These are phyloP conservation scores for Thuja plicata DNA, from an alignment of 83 land plant species.

Conservation along the genomic window DNA sequence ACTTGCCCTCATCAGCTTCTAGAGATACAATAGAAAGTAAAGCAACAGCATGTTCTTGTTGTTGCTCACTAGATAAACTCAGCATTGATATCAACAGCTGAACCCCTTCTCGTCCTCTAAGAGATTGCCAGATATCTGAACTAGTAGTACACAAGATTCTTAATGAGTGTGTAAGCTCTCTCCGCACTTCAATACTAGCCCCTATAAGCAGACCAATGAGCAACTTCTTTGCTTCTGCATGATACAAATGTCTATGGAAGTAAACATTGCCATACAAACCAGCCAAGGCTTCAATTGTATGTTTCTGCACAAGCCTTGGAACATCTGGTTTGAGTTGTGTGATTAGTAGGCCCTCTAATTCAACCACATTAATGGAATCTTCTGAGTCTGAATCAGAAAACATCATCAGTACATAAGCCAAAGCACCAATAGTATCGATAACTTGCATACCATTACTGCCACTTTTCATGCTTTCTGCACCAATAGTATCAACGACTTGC, in stretches of 20 bases:
- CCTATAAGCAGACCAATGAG: constrained; percentile 73
- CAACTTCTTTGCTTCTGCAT: constrained; percentile 77
- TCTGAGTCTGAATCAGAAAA: constrained; percentile 30
- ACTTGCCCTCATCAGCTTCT: constrained; percentile 77
- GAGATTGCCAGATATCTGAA: constrained; percentile 62
- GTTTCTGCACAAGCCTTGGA: constrained; percentile 57
- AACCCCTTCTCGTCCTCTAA: constrained; percentile 72
- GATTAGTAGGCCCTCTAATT: constrained; percentile 61
- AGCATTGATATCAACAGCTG: constrained; percentile 80
- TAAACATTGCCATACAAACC: constrained; percentile 65
- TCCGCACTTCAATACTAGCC: constrained; percentile 65
- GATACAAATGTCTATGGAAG: constrained; percentile 40
- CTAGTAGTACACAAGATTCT: constrained; percentile 52
- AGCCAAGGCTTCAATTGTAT: constrained; percentile 77
- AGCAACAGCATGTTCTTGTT: constrained; percentile 81
- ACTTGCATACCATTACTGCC: constrained; percentile 44
- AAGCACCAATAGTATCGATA: constrained; percentile 81
- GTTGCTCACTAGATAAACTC: constrained; percentile 77
- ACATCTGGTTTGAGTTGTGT: constrained; percentile 49
- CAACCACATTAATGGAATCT: constrained; percentile 30
- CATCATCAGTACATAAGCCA: constrained; percentile 74
- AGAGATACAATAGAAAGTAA: constrained; percentile 63
- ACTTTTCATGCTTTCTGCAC: constrained; percentile 56
- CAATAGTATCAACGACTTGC: constrained; percentile 69
- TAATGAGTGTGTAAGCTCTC: constrained; percentile 50